These are phyloP conservation scores for Flaveria bidentis DNA, from an alignment of 129 eudicot genomes.

Conservation along the genomic window DNA sequence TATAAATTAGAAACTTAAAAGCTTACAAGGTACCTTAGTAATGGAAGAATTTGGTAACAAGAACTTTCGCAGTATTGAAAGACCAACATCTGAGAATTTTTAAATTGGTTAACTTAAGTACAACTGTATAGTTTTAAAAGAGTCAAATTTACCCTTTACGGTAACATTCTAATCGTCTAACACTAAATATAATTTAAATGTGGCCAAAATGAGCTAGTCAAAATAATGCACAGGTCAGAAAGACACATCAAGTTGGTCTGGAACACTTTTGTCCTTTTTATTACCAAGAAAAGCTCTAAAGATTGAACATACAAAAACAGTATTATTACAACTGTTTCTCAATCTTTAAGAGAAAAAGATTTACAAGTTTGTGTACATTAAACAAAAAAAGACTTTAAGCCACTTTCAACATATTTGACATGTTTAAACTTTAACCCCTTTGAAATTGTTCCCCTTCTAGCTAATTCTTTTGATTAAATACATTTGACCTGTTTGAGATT, in stretches of 20 bases:
- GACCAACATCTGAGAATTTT: constrained; percentile 73
- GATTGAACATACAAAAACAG: not conserved
- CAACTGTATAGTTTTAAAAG: not conserved
- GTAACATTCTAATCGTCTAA: not conserved
- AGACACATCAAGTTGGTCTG: not conserved
- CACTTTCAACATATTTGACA: not conserved
- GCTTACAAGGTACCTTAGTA: constrained; percentile 59
- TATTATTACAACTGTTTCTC: not conserved
- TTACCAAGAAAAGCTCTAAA: not conserved
- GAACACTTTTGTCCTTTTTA: not conserved
- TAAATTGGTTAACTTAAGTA: constrained; percentile 12
- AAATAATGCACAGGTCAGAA: not conserved
- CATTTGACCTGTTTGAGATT: not conserved
- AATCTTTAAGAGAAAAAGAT: not conserved
- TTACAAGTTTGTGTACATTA: not conserved
- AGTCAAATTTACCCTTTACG: not conserved
- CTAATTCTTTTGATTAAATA: not conserved
- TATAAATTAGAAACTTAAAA: constrained; percentile 6
- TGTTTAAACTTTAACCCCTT: not conserved
- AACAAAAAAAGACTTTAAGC: not conserved
- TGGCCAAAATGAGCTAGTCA: not conserved
- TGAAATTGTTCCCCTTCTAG: not conserved
- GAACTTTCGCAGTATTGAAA: constrained; percentile 77
- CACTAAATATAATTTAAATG: not conserved
- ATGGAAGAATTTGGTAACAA: constrained; percentile 60